A percentile compares a stretch with the other conserved stretches of the same genome.
phyloP scores from a whole-genome alignment of 768 basidiomycete species.

The Macrolepiota dolichaula region DNA sequence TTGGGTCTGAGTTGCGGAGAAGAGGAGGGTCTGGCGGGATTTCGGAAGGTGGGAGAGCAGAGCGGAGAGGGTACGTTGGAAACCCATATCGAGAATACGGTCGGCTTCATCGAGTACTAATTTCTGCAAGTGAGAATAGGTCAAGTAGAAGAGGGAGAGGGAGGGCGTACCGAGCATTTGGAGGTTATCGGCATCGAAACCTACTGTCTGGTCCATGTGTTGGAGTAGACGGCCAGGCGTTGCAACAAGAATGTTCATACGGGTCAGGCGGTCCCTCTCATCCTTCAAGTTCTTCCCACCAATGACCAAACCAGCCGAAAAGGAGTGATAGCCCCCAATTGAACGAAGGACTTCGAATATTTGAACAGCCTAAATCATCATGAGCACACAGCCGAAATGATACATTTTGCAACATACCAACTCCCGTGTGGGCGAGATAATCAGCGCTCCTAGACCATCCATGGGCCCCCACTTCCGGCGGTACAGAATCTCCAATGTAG shows the following conservation, averaged over 20 bases:
- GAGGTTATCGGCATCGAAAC: slow-evolving; percentile 89
- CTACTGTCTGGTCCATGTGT: slow-evolving; percentile 97
- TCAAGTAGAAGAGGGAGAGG: not conserved
- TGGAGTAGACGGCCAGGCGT: slow-evolving; percentile 94
- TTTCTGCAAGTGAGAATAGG: slow-evolving; percentile 2
- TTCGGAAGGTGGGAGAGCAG: slow-evolving; percentile 90
- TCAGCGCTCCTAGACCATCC: slow-evolving; percentile 88
- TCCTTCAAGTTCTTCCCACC: slow-evolving; percentile 96
- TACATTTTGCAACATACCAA: slow-evolving; percentile 48
- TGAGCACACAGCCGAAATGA: not conserved
- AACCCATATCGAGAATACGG: slow-evolving; percentile 95
- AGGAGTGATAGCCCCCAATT: slow-evolving; percentile 86
- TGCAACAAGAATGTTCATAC: slow-evolving; percentile 99
- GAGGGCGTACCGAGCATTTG: slow-evolving; percentile 75
- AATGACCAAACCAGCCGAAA: slow-evolving; percentile 94
- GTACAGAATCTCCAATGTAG: slow-evolving; percentile 86
- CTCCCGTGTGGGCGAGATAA: slow-evolving; percentile 94
- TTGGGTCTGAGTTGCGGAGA: slow-evolving; percentile 94
- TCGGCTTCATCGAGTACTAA: slow-evolving; percentile 96
- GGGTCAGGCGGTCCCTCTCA: slow-evolving; percentile 79
- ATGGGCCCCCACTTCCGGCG: slow-evolving; percentile 90
- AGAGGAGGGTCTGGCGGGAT: slow-evolving; percentile 91
- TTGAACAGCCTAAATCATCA: slow-evolving; percentile 75
- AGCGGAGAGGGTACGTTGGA: slow-evolving; percentile 83
- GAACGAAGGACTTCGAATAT: slow-evolving; percentile 96